Base-by-base conservation (phyloP, 768 basidiomycete genomes). In the Suillus clintonianus region DNA sequence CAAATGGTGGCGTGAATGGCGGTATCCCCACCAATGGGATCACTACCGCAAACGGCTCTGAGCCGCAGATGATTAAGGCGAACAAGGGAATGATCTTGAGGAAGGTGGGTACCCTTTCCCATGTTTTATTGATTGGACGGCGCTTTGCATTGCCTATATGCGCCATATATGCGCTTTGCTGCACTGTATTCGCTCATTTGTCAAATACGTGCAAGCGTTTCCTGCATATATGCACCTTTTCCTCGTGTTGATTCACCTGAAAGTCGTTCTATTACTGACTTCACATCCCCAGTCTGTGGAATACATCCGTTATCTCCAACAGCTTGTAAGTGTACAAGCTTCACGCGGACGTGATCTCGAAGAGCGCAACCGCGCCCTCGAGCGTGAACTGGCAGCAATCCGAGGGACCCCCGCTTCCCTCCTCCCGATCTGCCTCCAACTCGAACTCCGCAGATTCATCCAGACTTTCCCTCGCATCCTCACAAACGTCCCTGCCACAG, bases 31-130 rank as follows among this genome's bases (percentile, higher is more conserved):
- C 58, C 13, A 68, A 67, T n/a, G 67, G 62, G 3, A 59, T 55
- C 24, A 60, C 61, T 14, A 39, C 59, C 17, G 32, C 41, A 54
- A 65, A 42, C 22, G 68, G 30, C 30, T 76, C 74, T 24, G 80
- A 81, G 37, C 79, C 78, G 22, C 76, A 74, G 22, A 81, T 83
- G 36, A 89, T 92, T 60, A 96, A 96, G 72, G 94, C 94, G 32
- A 96, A 97, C 79, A 97, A 97, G 82, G 94, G 95, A 39, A 92
- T 96, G 88, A 95, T 97, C 48, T 77, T 97, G 51, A 76, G 92
- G 68, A 97, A 92, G 83, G 89, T 87, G 61, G 10, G 13, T 57
- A 59, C 53, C 6, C 41, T 13, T 24, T 5, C 15, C 22, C 9
- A 15, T 45, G 19, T 30, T n/a, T 14, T 42, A 10, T 24, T 39